Evolutionary conservation across 208 protist species (phyloP).

Genomic region (Herpetomonas tarakana): DNA sequence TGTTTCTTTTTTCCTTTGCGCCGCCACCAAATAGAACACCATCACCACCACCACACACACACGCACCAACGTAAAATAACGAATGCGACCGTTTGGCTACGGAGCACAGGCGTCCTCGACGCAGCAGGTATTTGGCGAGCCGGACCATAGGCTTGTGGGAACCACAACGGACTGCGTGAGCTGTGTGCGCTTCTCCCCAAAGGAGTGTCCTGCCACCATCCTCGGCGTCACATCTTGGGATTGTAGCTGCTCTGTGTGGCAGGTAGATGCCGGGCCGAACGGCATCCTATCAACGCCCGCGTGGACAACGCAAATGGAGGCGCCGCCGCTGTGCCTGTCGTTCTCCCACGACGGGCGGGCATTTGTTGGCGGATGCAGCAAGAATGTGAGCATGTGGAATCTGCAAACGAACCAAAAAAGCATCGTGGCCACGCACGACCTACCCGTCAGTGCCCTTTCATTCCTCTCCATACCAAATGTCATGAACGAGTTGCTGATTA

Average conservation of each 20-base stretch:
- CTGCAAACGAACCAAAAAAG: slow-evolving; percentile 53
- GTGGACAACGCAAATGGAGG: slow-evolving; percentile 34
- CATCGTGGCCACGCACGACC: slow-evolving; percentile 78
- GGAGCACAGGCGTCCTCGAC: neutral
- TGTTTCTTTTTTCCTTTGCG: too few species aligned
- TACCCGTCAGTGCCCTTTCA: slow-evolving; percentile 73
- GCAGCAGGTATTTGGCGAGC: slow-evolving; percentile 6
- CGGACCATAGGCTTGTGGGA: slow-evolving; percentile 41
- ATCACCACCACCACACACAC: too few species aligned
- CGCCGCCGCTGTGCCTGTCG: slow-evolving; percentile 59
- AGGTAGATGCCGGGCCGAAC: slow-evolving; percentile 31
- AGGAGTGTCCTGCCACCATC: slow-evolving; percentile 52
- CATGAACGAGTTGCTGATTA: slow-evolving; percentile 61
- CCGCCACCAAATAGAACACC: too few species aligned
- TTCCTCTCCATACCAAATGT: slow-evolving; percentile 39
- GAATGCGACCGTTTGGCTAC: neutral
- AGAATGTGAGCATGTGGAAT: slow-evolving; percentile 80
- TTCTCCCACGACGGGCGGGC: slow-evolving; percentile 69
- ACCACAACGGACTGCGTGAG: slow-evolving; percentile 70
- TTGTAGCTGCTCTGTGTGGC: slow-evolving; percentile 70
- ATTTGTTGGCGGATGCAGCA: slow-evolving; percentile 77
- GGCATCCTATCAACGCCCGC: slow-evolving; percentile 37
- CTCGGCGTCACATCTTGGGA: slow-evolving; percentile 76
- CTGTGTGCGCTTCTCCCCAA: slow-evolving; percentile 57
- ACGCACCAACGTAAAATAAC: neutral